Conservation (phyloP, 1,284 basidiomycete species). For the Sporisorium scitamineum region DNA sequence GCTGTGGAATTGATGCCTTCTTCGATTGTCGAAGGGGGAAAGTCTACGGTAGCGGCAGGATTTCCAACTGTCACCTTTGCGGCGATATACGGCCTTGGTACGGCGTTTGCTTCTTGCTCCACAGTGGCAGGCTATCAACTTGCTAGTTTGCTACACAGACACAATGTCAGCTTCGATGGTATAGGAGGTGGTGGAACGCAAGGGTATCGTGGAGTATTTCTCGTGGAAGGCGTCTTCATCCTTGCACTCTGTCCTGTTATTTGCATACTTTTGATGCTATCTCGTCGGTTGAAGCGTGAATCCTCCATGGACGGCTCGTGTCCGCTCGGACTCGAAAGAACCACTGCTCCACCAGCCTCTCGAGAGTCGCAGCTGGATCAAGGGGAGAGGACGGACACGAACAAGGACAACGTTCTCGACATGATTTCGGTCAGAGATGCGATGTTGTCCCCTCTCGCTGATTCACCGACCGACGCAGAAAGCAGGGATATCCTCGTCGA, state of each 20-base stretch:
- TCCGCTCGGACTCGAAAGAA: neutral
- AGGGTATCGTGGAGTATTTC: conserved; percentile 9
- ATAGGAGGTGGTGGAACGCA: neutral
- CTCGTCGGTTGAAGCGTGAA: neutral
- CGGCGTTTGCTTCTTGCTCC: conserved; percentile 16
- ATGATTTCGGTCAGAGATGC: neutral
- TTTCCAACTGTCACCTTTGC: conserved; percentile 10
- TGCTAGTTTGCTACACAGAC: conserved; percentile 6
- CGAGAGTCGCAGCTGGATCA: neutral
- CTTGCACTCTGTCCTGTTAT: conserved; percentile 21
- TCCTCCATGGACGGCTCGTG: neutral
- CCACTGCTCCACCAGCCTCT: too few species aligned
- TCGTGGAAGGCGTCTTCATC: conserved; percentile 23
- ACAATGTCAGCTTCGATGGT: conserved; percentile 8
- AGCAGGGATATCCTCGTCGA: neutral
- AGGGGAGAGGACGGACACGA: too few species aligned
- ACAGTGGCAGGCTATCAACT: conserved; percentile 22
- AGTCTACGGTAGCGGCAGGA: conserved; percentile 1
- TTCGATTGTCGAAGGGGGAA: too few species aligned
- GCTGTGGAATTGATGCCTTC: conserved; percentile 15
- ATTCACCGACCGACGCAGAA: neutral
- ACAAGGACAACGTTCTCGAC: neutral
- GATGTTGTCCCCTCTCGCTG: too few species aligned
- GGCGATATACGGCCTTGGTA: conserved; percentile 22
- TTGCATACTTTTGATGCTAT: conserved; percentile 1